Evolutionary conservation across 441 rosid genomes (phyloP), one percentile per base, ranked within the genome.

Genomic region (Brassica hybrid): DNA sequence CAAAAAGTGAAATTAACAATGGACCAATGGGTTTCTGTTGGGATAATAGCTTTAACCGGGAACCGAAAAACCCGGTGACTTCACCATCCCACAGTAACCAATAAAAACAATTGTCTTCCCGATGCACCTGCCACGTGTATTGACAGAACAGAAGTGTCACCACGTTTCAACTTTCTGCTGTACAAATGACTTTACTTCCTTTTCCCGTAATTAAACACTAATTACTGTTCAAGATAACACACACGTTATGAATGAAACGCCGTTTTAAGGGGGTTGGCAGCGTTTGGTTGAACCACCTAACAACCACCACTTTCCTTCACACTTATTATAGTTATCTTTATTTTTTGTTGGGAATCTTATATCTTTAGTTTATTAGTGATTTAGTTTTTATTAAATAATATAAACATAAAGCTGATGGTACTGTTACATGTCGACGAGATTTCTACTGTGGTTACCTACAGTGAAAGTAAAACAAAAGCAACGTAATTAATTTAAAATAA

Each of bases 251-350:
- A 71, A 54, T 16, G 64, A 82, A 86, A 85, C 93, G 94, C 94
- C 17, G 93, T 88, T 87, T 89, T 83, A 14, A 7, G 10, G 19
- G 56, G 86, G 96, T 86, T 90, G 91, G 82, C 79, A 77, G 86
- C 86, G 89, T 91, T 91, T 94, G 96, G 98, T 91, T 92, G 96
- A 94, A 94, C 97, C 84, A 94, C 97, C 97, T 56, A 56, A 56
- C 60, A 56, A 56, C 60, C 60, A 56, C 27, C 60, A 56, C 60
- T 56, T 56, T 56, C 27, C 12, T 56, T 56, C 60, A 56, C 60
- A 56, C 25, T 56, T 56, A 17, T 56, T 17, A 18, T 56, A 18
- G 60, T 56, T 56, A 7, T 18, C 60, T 56, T 18, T 17, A 7
- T 52, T 17, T 54, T 56, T 56, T 56, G 25, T 56, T 56, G 60